Evolutionary conservation across 2,329 filamentous ascomycete species (phyloP).

Genomic region (Botrytis cinerea): DNA sequence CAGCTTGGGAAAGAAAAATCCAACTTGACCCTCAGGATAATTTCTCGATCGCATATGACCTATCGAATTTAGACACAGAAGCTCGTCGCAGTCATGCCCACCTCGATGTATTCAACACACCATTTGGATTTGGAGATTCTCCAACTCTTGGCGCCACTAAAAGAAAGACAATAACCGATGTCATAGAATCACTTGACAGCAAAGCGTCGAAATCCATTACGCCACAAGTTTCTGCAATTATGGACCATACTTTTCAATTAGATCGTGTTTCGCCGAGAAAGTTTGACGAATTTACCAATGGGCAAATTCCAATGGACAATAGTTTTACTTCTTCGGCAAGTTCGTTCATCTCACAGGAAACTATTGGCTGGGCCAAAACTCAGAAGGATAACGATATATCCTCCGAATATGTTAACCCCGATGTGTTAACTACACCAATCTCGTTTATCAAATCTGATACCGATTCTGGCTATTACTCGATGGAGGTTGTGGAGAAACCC

Average conservation of each 20-base stretch:
- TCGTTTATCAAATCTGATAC: constrained; percentile 10
- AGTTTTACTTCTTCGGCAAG: neutral
- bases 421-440: neutral
- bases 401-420: constrained; percentile 4
- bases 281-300: neutral
- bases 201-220: neutral
- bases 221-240: neutral
- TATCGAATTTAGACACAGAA: neutral
- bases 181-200: neutral
- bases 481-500: constrained; percentile 3
- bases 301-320: neutral
- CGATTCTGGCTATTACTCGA: constrained; percentile 21
- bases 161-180: neutral
- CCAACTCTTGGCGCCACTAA: constrained; percentile 14
- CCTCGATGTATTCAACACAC: neutral
- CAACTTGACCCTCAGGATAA: neutral
- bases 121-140: neutral
- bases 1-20: constrained; percentile 4
- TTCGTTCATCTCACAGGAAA: neutral
- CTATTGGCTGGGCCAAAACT: neutral
- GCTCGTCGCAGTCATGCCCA: neutral
- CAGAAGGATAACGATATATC: neutral
- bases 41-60: neutral
- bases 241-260: neutral
- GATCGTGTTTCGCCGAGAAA: neutral